Percentiles rank a stretch among this genome's conserved stretches.
These are phyloP conservation scores for Juncus effusus DNA, from an alignment of 176 grass and related monocot genomes.

Conservation along the genomic window DNA sequence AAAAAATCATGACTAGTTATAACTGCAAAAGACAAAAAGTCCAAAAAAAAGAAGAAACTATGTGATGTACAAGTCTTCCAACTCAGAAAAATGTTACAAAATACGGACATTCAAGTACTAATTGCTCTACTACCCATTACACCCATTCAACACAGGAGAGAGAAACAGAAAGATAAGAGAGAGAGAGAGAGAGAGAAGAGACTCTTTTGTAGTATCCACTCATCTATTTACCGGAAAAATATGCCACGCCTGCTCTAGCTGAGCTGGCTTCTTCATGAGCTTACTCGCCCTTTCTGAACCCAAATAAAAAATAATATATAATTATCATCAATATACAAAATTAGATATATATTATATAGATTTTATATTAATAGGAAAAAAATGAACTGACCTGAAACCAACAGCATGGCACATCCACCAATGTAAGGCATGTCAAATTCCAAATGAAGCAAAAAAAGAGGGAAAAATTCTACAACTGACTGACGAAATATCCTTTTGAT, in stretches of 20 bases:
- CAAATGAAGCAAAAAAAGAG: constrained; percentile 24
- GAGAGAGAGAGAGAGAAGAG: no score
- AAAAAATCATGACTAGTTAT: constrained; percentile 21
- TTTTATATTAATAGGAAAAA: not conserved
- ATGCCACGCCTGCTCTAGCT: constrained; percentile 14
- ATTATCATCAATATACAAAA: not conserved
- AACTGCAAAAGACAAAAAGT: constrained; percentile 12
- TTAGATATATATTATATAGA: no score
- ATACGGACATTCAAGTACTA: not conserved
- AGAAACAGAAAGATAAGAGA: not conserved
- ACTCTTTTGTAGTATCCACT: constrained; percentile 6
- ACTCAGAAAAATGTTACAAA: constrained; percentile 27
- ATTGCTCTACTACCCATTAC: constrained; percentile 26
- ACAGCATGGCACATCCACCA: constrained; percentile 22
- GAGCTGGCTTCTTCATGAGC: constrained; percentile 20
- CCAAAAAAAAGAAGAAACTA: constrained; percentile 8
- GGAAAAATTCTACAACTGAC: constrained; percentile 28
- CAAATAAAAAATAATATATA: not conserved
- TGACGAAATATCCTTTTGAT: constrained; percentile 9
- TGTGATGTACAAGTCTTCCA: constrained; percentile 29
- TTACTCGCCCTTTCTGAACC: constrained; percentile 24
- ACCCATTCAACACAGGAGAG: constrained; percentile 19
- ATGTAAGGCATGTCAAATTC: constrained; percentile 31
- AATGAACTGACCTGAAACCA: constrained; percentile 26
- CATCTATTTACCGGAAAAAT: constrained; percentile 26